These are phyloP conservation scores for Taiozyma sp. DNA, from an alignment of 1,139 yeast genomes.

Conservation along the genomic window DNA sequence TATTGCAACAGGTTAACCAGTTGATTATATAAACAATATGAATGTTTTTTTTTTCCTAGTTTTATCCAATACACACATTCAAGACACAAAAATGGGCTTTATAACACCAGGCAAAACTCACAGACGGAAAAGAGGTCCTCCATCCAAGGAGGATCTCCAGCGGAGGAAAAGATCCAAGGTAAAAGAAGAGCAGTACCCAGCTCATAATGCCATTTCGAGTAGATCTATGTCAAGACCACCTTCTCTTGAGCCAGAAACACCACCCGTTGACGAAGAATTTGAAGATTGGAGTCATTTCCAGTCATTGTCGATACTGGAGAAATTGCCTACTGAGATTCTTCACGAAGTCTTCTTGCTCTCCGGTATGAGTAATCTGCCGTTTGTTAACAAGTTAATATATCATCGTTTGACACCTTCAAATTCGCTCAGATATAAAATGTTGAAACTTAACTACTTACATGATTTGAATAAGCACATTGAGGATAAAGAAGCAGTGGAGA, in stretches of 20 bases:
- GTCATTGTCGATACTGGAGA: constrained; percentile 10
- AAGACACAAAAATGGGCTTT: not conserved
- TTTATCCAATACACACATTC: no score
- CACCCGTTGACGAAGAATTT: not conserved
- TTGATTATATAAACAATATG: no score
- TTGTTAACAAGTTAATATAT: constrained; percentile 10
- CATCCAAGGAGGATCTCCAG: not conserved
- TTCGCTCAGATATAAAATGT: constrained; percentile 10
- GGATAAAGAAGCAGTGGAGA: not conserved
- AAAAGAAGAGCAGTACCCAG: not conserved
- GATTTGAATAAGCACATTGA: constrained; percentile 12
- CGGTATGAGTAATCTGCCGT: constrained; percentile 12
- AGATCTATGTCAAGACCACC: not conserved
- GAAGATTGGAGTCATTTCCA: not conserved
- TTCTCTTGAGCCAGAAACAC: not conserved
- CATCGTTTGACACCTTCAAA: constrained; percentile 8
- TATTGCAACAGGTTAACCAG: no score
- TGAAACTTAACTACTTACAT: constrained; percentile 8
- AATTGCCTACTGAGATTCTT: constrained; percentile 19
- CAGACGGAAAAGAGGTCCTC: not conserved
- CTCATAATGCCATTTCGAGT: not conserved
- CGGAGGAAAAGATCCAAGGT: not conserved
- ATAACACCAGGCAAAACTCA: not conserved
- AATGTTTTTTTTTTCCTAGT: not conserved
- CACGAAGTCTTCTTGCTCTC: constrained; percentile 15